Base-by-base conservation (phyloP, 2,329 filamentous ascomycete genomes). In the Penicillium psychrosexuale region DNA sequence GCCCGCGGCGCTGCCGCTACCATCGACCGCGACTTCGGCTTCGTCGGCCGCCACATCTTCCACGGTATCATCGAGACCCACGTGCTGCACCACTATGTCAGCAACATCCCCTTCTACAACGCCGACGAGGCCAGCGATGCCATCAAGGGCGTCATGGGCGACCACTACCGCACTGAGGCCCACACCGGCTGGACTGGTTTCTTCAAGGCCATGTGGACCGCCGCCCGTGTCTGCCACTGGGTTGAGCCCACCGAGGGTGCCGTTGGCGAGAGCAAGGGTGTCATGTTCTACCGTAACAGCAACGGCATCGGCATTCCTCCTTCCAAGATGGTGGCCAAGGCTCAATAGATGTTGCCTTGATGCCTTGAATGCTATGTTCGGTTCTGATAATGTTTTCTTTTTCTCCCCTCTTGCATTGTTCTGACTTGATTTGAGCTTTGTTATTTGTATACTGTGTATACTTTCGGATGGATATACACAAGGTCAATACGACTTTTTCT, bases 11-110 rank as follows among this genome's bases (percentile, higher is more conserved):
- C 93, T 55, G 92, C 91, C 56, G 92, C 93, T 55, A 97, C 93
- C 59, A 96, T 97, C 68, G 93, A 97, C 72, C 92, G 93, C 68
- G 93, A 97, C 75, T 96, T 97, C 70, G 93, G 93, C 59, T 97
- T 97, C 81, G 87, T 97, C 70, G 93, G 93, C 57, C 91, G 91
- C 67, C 83, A 88, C 66, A 83, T 97, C 58, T 82, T 97, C 74
- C 93, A 97, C 82, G 93, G 92, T 69, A 97, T 97, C 76, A 88
- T 97, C 74, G 93, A 97, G 82, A 97, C 93, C 46, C 93, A 97
- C 78, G 93, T 97, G 57, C 89, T 96, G 58, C 93, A 97, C 82
- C 93, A 97, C 84, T 97, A 96, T 77, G 85, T 97, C 73, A 93
- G 89, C 77, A 90, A 86, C 69, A 97, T 97, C 64, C 93, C 93